Base-by-base conservation (phyloP, 1,139 yeast genomes). In the Nakaseomyces kungkrabaensis region DNA sequence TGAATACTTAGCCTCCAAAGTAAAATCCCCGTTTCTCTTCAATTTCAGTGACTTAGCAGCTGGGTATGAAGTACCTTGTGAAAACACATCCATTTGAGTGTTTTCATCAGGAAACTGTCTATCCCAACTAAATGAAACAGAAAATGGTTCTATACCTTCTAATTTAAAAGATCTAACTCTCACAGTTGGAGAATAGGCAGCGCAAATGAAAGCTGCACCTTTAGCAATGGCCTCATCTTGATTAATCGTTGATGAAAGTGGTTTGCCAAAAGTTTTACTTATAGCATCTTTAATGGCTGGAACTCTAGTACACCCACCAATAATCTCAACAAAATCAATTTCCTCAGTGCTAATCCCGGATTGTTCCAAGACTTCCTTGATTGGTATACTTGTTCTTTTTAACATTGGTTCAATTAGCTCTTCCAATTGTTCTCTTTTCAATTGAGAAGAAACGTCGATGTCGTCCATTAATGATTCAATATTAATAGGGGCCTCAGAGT, bases 141-240 rank as follows among this genome's bases (percentile, higher is more conserved):
- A 80, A 80, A 80, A 79, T 62, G 82, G 86, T 80, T 89, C 90
- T 69, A 82, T 74, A 70, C 90, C 98, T 75, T 90, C 96, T 67
- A 38, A n/a, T 11, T 5, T 38, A 13, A 38, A 38, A 3, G 42
- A 25, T 25, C 22, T 38, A 8, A 38, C 31, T 11, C 42, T n/a
- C 11, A 38, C 42, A 11, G 42, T 38, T 25, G 42, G 42, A 9
- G 42, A 38, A 4, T 41, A 41, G 6, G 36, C 36, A n/a, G 44
- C 34, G 72, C 97, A 92, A 66, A 92, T 86, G 74, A 90, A 90
- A 51, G 98, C 96, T 61, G 96, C 94, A 76, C 98, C 98, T 72
- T 94, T 86, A 54, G 97, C 97, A 70, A 89, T 85, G 54, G 98
- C 96, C 78, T 92, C 98, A 69, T 92, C 98, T 75, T 90, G 97